A percentile compares a stretch with the other conserved stretches of the same genome.
Evolutionary conservation across 2,329 filamentous ascomycete genomes (phyloP).

Genomic region (Cadophora malorum): DNA sequence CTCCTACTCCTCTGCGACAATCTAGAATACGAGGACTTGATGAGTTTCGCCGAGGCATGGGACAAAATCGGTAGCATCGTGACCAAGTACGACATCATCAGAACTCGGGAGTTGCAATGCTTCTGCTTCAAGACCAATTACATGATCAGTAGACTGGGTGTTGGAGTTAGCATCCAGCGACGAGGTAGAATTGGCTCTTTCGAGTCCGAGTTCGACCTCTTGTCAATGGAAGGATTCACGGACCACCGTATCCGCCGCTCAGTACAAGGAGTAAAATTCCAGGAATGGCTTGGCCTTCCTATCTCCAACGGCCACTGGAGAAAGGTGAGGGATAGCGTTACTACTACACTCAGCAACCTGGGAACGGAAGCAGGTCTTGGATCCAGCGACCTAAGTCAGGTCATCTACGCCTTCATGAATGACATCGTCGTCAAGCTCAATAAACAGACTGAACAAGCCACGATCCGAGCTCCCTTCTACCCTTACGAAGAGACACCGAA

Average conservation of each 20-base stretch:
- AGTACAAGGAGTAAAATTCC: conserved; percentile 51
- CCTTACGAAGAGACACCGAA: conserved; percentile 33
- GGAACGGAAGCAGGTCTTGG: conserved; percentile 36
- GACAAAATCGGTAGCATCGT: conserved; percentile 29
- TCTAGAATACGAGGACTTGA: conserved; percentile 41
- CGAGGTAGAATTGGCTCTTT: conserved; percentile 37
- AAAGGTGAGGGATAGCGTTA: conserved; percentile 44
- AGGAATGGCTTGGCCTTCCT: conserved; percentile 55
- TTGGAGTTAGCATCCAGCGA: conserved; percentile 43
- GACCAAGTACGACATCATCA: conserved; percentile 33
- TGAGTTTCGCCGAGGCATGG: conserved; percentile 35
- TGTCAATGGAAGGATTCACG: conserved; percentile 51
- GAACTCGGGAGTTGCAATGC: conserved; percentile 54
- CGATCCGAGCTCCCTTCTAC: conserved; percentile 19
- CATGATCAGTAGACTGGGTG: conserved; percentile 49
- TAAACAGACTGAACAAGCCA: conserved; percentile 39
- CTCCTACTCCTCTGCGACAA: conserved; percentile 47
- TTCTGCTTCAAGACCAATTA: conserved; percentile 46
- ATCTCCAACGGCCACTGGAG: conserved; percentile 55
- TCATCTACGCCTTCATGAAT: conserved; percentile 57
- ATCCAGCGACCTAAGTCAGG: conserved; percentile 42
- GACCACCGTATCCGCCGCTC: conserved; percentile 48
- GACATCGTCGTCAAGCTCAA: conserved; percentile 57
- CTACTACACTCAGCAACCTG: conserved; percentile 42
- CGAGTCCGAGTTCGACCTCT: conserved; percentile 55